Evolutionary conservation across 2,329 filamentous ascomycete genomes (phyloP).

Genomic region (Penicillium sp.): DNA sequence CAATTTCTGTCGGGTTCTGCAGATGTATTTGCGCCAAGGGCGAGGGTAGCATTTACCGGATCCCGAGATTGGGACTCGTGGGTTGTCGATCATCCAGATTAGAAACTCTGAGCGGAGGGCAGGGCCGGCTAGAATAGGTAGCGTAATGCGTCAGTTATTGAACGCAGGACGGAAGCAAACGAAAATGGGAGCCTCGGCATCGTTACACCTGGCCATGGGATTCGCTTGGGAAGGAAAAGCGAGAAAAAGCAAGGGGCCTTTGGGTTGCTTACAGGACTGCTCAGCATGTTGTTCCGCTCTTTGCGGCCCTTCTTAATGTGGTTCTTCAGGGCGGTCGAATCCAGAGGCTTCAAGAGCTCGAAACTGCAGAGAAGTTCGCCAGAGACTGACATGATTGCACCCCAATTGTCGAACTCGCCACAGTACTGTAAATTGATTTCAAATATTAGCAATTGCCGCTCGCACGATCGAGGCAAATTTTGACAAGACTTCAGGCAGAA

Average conservation of each 20-base stretch:
- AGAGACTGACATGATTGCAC: conserved; percentile 97
- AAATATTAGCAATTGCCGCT: conserved; percentile 26
- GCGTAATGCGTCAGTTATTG: conserved; percentile 20
- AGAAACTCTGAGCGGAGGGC: conserved; percentile 50
- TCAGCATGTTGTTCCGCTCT: conserved; percentile 91
- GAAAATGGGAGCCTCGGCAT: conserved; percentile 19
- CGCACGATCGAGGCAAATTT: background rate
- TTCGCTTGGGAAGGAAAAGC: conserved; percentile 24
- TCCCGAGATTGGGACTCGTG: conserved; percentile 8
- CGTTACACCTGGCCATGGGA: conserved; percentile 23
- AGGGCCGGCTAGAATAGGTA: conserved; percentile 41
- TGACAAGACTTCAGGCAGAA: background rate
- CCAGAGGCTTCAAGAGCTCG: conserved; percentile 91
- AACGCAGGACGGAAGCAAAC: conserved; percentile 3
- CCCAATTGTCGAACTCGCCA: conserved; percentile 99
- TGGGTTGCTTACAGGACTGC: conserved; percentile 77
- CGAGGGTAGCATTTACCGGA: conserved; percentile 11
- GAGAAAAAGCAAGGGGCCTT: conserved; percentile 19
- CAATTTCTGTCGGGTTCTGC: conserved; percentile 11
- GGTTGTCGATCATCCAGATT: conserved; percentile 17
- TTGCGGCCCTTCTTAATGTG: conserved; percentile 98
- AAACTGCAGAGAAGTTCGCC: conserved; percentile 93
- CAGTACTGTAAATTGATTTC: conserved; percentile 69
- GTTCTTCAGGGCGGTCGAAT: conserved; percentile 93
- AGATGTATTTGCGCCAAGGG: conserved; percentile 9